Evolutionary conservation across 495 filamentous ascomycete species (phyloP).

Genomic region (Evernia prunastri): DNA sequence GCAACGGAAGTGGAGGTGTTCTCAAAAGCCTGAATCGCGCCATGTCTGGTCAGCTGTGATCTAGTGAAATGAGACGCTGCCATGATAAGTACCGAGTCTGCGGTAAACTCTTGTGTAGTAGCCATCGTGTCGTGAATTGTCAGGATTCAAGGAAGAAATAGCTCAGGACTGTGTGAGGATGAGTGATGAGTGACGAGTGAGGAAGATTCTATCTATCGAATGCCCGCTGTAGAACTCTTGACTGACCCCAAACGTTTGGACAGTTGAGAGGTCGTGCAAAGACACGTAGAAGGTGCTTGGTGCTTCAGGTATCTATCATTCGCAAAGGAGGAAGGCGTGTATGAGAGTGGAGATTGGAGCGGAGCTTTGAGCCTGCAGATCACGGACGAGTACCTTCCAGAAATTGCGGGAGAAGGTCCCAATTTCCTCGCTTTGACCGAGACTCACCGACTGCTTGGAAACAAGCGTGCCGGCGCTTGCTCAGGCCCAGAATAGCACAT

Average conservation of each 20-base stretch:
- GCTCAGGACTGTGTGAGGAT: background rate
- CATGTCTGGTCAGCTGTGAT: slow-evolving; percentile 19
- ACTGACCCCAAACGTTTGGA: background rate
- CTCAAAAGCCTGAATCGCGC: slow-evolving; percentile 75
- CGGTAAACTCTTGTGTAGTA: background rate
- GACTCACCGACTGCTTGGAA: background rate
- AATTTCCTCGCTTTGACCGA: background rate
- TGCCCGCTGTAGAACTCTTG: background rate
- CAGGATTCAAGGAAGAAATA: background rate
- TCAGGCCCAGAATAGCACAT: slow-evolving; percentile 4
- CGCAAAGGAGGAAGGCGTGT: background rate
- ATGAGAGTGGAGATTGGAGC: background rate
- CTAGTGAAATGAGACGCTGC: background rate
- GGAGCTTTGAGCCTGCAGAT: background rate
- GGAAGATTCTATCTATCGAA: background rate
- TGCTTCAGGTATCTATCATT: slow-evolving; percentile 4
- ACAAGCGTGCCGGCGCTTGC: background rate
- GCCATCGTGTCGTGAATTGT: background rate
- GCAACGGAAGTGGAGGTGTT: slow-evolving; percentile 98
- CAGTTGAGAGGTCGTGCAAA: background rate
- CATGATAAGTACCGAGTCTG: slow-evolving; percentile 3
- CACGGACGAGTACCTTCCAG: background rate
- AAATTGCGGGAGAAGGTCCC: background rate
- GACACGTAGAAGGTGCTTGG: background rate
- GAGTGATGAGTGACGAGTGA: background rate